Base-by-base conservation (phyloP, 2,329 filamentous ascomycete species). In the Venturia pyrina region DNA sequence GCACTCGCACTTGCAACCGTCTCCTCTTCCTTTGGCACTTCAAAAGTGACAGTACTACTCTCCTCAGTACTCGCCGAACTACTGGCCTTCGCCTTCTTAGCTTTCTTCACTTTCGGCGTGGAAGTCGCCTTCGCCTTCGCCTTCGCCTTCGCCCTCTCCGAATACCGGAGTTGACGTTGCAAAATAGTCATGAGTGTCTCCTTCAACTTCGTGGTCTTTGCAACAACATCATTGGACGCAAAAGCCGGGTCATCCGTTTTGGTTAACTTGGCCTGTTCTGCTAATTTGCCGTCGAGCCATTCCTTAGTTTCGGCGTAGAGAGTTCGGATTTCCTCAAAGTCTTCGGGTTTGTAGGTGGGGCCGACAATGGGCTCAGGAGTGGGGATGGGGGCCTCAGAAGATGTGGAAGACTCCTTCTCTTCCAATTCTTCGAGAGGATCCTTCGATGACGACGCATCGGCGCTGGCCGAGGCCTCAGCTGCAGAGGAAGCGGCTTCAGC, bases 211-310 rank as follows among this genome's bases (percentile, higher is more conserved):
- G 87, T 85, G 19, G 87, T 83, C 76, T 88, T 89, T 32, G 80
- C 81, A 66, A 86, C 79, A 40, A 96, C 76, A 37, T 96, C 93
- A 72, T 88, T 87, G 69, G 87, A 79, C 0, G 88, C 82, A 10
- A 96, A 81, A 7, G 87, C 87, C 0, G 91, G 90, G 69, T 98
- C 87, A 11, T 91, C 90, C 1, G 87, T 86, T 1, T 81, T 78
- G 19, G 82, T 79, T 3, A 96, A 84, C 70, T 85, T 87, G 40
- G 87, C 84, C 76, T 98, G 93, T 70, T 84, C 83, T 2, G 82
- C 79, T 61, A 90, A 78, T 73, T 89, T 88, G 69, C 89, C 84
- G 41, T 87, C 83, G 24, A 99, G 81, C 93, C 93, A 99, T 24
- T 83, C 80, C 19, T 82, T 78, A 21, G 87, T 85, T 17, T 84